Evolutionary conservation across 2,329 filamentous ascomycete species (phyloP).

Genomic region (Coniochaeta sp.): DNA sequence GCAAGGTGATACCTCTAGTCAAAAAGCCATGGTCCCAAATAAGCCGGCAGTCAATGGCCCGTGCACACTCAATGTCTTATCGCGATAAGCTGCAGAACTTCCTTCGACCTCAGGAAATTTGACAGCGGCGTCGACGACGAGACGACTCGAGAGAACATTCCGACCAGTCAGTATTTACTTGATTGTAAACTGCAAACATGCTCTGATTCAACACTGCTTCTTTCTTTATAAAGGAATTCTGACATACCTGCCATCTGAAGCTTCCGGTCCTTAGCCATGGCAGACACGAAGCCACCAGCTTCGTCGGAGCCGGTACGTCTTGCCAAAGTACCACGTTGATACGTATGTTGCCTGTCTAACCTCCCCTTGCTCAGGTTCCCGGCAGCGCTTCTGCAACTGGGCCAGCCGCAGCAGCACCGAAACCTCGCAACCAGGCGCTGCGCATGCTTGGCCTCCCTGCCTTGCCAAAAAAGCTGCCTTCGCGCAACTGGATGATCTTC

Average conservation of each 20-base stretch:
- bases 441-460: slow-evolving; percentile 79
- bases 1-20: no score
- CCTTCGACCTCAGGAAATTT: background rate
- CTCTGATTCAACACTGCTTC: background rate
- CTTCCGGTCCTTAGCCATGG: background rate
- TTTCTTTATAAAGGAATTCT: background rate
- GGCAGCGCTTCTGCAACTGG: slow-evolving; percentile 5
- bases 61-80: slow-evolving; percentile 1
- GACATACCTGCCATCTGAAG: no score
- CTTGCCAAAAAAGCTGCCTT: slow-evolving; percentile 77
- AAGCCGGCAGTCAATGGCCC: no score
- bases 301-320: slow-evolving; percentile 12
- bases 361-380: slow-evolving; percentile 2
- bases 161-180: background rate
- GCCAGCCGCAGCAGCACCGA: slow-evolving; percentile 18
- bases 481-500: slow-evolving; percentile 97
- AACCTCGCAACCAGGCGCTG: slow-evolving; percentile 60
- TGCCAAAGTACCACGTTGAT: background rate
- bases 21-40: no score
- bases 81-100: slow-evolving; percentile 6
- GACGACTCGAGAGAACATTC: background rate
- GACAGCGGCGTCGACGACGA: background rate
- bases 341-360: background rate
- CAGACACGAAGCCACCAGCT: slow-evolving; percentile 15
- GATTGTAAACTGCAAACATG: background rate